Percentiles rank a stretch among this genome's conserved stretches.
Conservation (phyloP, 148 eudicot genomes). For the Linanthus parryae region DNA sequence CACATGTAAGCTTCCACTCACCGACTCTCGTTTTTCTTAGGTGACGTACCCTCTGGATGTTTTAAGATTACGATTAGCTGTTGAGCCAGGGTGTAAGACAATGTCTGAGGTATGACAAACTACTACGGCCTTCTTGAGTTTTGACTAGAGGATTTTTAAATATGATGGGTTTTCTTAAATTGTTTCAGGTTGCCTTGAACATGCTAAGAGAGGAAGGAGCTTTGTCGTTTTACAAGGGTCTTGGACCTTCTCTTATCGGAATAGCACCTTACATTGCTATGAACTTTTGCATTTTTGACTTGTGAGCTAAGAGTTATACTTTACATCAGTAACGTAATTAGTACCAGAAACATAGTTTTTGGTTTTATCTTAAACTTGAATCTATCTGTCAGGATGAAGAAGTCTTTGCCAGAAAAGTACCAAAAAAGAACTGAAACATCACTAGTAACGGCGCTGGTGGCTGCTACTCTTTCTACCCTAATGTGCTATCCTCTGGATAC, state of each 20-base stretch:
- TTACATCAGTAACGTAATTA: too few species aligned
- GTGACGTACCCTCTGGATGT: conserved; percentile 95
- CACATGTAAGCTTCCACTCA: background rate
- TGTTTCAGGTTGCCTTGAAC: conserved; percentile 61
- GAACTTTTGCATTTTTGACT: conserved; percentile 91
- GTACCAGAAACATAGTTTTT: too few species aligned
- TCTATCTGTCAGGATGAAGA: conserved; percentile 62
- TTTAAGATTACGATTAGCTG: conserved; percentile 79
- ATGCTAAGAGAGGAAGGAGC: conserved; percentile 88
- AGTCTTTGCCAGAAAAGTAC: conserved; percentile 79
- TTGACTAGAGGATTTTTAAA: background rate
- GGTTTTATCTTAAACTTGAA: conserved; percentile 19
- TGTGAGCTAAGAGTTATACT: conserved; percentile 77
- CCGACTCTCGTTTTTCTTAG: conserved; percentile 22
- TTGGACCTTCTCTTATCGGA: conserved; percentile 90
- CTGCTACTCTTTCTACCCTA: conserved; percentile 76
- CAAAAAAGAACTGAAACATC: conserved; percentile 80
- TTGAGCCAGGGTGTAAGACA: conserved; percentile 74
- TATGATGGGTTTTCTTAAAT: conserved; percentile 8
- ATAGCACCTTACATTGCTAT: conserved; percentile 96
- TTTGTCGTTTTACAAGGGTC: conserved; percentile 76
- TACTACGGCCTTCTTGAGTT: background rate
- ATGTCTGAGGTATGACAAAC: conserved; percentile 59
- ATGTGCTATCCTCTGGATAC: conserved; percentile 91
- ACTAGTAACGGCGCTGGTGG: conserved; percentile 56